These are phyloP conservation scores for Galerina sulciceps DNA, from an alignment of 768 basidiomycete species.

Conservation along the genomic window DNA sequence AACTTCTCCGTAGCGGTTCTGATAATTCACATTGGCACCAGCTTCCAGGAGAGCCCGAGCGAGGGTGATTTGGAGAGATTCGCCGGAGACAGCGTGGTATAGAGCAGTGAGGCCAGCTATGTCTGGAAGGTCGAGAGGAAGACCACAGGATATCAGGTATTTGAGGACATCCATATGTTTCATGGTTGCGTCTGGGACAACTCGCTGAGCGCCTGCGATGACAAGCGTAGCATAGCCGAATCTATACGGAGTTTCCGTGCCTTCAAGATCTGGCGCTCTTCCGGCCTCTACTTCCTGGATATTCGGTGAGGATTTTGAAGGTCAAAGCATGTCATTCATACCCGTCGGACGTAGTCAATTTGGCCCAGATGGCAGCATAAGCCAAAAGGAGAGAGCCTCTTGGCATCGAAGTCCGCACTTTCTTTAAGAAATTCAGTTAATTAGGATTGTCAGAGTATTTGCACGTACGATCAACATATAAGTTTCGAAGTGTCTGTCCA, in stretches of 20 bases:
- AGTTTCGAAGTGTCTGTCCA: conserved; percentile 29
- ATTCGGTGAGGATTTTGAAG: neutral
- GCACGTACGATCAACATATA: conserved; percentile 30
- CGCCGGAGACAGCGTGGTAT: conserved; percentile 44
- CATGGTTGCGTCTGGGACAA: conserved; percentile 7
- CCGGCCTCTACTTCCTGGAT: conserved; percentile 31
- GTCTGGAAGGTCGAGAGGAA: conserved; percentile 44
- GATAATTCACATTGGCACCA: conserved; percentile 54
- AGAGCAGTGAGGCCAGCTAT: conserved; percentile 55
- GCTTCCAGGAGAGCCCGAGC: conserved; percentile 42
- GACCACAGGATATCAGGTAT: conserved; percentile 45
- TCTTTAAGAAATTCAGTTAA: conserved; percentile 12
- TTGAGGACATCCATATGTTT: conserved; percentile 36
- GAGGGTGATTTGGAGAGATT: conserved; percentile 30
- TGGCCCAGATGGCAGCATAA: conserved; percentile 30
- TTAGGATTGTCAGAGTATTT: neutral
- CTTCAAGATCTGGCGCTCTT: conserved; percentile 38
- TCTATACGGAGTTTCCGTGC: conserved; percentile 46
- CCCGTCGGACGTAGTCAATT: conserved; percentile 24
- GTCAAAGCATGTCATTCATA: conserved; percentile 2
- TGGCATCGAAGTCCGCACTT: conserved; percentile 27
- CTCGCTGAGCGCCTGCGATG: conserved; percentile 44
- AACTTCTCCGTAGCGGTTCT: conserved; percentile 52
- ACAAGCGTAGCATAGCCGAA: conserved; percentile 45
- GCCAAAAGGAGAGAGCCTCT: conserved; percentile 31